Percentiles rank a stretch among this genome's conserved stretches.
These are phyloP conservation scores for Vanrija pseudolonga DNA, from an alignment of 1,284 basidiomycete genomes.

Conservation along the genomic window DNA sequence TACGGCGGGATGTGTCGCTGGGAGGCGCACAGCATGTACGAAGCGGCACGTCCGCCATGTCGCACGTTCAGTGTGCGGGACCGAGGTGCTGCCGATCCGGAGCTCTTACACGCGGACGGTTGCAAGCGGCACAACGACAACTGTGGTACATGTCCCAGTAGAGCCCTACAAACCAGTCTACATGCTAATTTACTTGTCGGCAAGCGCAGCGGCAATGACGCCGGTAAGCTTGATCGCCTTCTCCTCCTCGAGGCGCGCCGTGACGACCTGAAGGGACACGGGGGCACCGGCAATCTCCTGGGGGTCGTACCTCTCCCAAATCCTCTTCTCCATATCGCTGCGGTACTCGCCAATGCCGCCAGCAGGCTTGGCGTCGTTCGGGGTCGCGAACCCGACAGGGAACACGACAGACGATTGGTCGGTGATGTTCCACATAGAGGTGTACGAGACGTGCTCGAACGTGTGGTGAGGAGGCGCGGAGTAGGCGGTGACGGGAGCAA, in stretches of 20 bases:
- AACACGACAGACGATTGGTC: conserved; percentile 54
- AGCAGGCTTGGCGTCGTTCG: conserved; percentile 48
- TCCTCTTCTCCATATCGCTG: conserved; percentile 52
- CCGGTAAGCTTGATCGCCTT: conserved; percentile 34
- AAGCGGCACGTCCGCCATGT: too few relatives aligned
- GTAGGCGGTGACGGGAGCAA: conserved; percentile 30
- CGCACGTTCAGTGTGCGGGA: too few relatives aligned
- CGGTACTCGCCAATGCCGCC: conserved; percentile 50
- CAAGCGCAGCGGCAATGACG: conserved; percentile 51
- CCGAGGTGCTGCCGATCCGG: too few relatives aligned
- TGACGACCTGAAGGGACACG: conserved; percentile 65
- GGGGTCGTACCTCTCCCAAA: conserved; percentile 61
- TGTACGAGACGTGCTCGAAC: conserved; percentile 34
- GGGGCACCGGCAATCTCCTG: conserved; percentile 60
- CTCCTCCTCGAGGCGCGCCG: conserved; percentile 59
- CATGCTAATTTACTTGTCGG: conserved; percentile 23
- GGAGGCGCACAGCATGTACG: too few relatives aligned
- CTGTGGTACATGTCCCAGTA: too few relatives aligned
- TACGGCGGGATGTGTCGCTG: too few relatives aligned
- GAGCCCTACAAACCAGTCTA: not conserved
- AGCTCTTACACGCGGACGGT: too few relatives aligned
- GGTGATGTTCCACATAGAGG: conserved; percentile 39
- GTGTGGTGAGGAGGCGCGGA: conserved; percentile 28
- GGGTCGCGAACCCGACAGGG: conserved; percentile 62
- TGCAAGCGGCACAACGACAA: too few relatives aligned